Evolutionary conservation across 164 flowering plant genomes (phyloP), one percentile per base, ranked within the genome.

Genomic region (Litsea cubeba): DNA sequence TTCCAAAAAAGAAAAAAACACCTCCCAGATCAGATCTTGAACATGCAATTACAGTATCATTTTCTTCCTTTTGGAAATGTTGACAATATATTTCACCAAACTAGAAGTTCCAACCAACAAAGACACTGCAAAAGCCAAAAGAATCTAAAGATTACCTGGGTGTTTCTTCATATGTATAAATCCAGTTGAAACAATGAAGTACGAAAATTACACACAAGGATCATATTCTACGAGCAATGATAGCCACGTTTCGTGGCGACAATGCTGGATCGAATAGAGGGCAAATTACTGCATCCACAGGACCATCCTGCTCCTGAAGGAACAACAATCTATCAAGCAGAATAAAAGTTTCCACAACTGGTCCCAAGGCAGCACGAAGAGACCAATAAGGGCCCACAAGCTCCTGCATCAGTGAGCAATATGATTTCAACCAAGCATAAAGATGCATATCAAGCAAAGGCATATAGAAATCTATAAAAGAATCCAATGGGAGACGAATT

Each of bases 331-430:
- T 86, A 78, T 95, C 98, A n/a, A 92, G 95, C 77, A 92, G 84
- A 79, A 95, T 51, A 8, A 91, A 73, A 49, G 97, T 92, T 83
- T 92, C 98, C 84, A 92, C 73, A 50, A 95, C 68, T 65, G 97
- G 91, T 32, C 95, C 98, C 70, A 92, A 64, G 68, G 90, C 88
- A 78, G 97, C 94, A 51, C 95, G 88, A 26, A 95, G 84, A 65
- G 97, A 86, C 97, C 98, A 92, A 73, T 87, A 95, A 49, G 93
- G 93, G 69, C 97, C 97, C 25, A 91, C 77, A 65, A 89, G 83
- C 68, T 85, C 92, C 97, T 94, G 91, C 77, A 81, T 46, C 24
- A 40, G 49, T 62, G 23, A 62, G 15, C 7, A 17, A 7, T 20
- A 15, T 35, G 28, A 8, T 7, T 26, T 6, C 32, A 25, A 66